Base-by-base conservation (phyloP, 495 filamentous ascomycete species). In the Lentithecium fluviatile region DNA sequence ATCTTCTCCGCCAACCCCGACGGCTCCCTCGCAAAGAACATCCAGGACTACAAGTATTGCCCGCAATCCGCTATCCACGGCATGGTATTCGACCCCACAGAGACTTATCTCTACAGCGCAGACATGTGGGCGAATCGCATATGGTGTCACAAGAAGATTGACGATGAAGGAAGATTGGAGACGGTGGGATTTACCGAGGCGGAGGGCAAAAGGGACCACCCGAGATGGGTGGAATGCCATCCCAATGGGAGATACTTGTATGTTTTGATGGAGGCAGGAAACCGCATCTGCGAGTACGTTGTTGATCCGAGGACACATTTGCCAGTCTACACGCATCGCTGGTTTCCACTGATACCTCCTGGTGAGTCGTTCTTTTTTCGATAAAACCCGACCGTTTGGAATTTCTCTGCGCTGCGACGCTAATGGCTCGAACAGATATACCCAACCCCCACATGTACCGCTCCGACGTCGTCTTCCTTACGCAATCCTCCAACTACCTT, bases 11-110 rank as follows among this genome's bases (percentile, higher is more conserved):
- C 87, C 32, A 82, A 83, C 52, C 36, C 72, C 21, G 74, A 82
- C 5, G 89, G 89, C 29, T 73, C 71, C 17, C 80, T 94, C 21
- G 78, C 81, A 15, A 71, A 77, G 67, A 89, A 89, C 72, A 76
- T 91, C 50, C 89, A 94, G 65, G 89, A 91, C 73, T 91, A 88
- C 75, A 82, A 85, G 50, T 90, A 91, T 70, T 79, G 83, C 45
- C 73, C 77, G 36, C 82, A 88, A 70, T 87, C 88, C 7, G 89
- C 87, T 45, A 88, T 94, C 63, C 89, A 94, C 74, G 89, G 88
- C 74, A 91, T 91, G 87, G 88, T 90, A 45, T 94, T 94, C 69
- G 88, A 94, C 71, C 83, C 87, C 11, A 85, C 83, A 53, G 89
- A 94, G 75, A 88, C 83, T 13, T 92, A 90, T 74, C 81, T 94